Evolutionary conservation across 2,329 filamentous ascomycete species (phyloP).

Genomic region (Botrytis medusae): DNA sequence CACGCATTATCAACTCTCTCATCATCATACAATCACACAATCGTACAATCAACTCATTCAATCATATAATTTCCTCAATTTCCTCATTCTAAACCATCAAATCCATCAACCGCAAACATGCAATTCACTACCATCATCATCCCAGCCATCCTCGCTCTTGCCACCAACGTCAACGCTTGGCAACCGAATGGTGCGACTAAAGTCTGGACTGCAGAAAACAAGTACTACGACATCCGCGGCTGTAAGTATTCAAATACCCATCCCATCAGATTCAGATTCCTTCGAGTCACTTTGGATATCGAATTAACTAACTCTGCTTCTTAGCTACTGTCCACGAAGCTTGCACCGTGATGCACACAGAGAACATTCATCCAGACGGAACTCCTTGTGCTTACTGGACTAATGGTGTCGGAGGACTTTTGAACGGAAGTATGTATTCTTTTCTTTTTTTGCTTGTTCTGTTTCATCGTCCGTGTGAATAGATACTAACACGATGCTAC

Average conservation of each 20-base stretch:
- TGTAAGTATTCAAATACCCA: neutral
- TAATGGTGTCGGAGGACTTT: neutral
- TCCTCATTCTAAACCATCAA: neutral
- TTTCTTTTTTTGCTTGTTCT: no score
- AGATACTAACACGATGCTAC: neutral
- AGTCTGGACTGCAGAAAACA: neutral
- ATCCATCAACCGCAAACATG: neutral
- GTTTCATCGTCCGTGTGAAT: no score
- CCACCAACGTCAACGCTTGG: neutral
- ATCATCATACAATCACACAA: neutral
- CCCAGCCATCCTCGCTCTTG: neutral
- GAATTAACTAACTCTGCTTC: neutral
- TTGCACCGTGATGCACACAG: neutral
- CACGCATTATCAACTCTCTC: neutral
- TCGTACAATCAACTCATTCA: neutral
- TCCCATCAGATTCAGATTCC: neutral
- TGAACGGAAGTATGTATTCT: neutral
- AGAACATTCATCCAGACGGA: neutral
- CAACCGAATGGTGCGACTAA: accelerated
- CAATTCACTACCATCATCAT: neutral
- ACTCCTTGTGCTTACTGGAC: neutral
- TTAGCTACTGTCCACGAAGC: neutral
- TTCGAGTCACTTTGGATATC: neutral
- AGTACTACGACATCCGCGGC: neutral
- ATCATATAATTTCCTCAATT: neutral